Conservation (phyloP, 345 rosid species). For the Pugionium cornutum region DNA sequence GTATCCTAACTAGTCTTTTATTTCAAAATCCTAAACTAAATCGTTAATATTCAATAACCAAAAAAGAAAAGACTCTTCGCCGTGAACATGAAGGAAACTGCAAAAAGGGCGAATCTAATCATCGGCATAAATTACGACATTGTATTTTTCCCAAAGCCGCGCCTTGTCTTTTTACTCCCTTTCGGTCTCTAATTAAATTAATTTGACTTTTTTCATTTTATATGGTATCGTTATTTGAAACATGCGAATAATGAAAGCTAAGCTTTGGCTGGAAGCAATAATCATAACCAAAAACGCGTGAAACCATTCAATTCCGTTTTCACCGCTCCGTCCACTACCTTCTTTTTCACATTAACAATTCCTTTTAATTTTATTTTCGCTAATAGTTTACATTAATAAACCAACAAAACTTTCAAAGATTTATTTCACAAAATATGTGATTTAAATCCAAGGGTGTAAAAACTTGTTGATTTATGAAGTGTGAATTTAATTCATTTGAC, state of each 20-base stretch:
- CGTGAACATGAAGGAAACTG: constrained; percentile 28
- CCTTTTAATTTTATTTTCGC: background rate
- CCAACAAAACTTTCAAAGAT: background rate
- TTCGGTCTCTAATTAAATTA: background rate
- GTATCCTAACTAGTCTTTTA: no score
- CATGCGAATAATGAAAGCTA: constrained; percentile 38
- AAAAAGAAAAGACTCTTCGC: background rate
- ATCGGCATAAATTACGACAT: constrained; percentile 29
- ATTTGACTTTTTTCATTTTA: background rate
- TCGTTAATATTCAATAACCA: no score
- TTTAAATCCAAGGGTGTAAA: constrained; percentile 11
- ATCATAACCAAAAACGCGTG: constrained; percentile 53
- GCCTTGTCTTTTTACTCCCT: constrained; percentile 22
- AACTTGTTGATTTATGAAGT: constrained; percentile 20
- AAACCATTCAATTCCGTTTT: constrained; percentile 28
- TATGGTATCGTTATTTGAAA: constrained; percentile 14
- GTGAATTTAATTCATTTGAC: constrained; percentile 26
- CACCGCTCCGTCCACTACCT: constrained; percentile 9
- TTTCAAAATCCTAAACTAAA: background rate
- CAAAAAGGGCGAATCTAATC: constrained; percentile 15
- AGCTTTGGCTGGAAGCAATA: constrained; percentile 50
- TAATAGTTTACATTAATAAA: background rate
- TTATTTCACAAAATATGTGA: background rate
- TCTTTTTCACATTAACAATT: background rate
- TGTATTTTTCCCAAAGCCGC: background rate